Evolutionary conservation across 73 alveolate genomes (phyloP).

Genomic region (Stentor coeruleus): DNA sequence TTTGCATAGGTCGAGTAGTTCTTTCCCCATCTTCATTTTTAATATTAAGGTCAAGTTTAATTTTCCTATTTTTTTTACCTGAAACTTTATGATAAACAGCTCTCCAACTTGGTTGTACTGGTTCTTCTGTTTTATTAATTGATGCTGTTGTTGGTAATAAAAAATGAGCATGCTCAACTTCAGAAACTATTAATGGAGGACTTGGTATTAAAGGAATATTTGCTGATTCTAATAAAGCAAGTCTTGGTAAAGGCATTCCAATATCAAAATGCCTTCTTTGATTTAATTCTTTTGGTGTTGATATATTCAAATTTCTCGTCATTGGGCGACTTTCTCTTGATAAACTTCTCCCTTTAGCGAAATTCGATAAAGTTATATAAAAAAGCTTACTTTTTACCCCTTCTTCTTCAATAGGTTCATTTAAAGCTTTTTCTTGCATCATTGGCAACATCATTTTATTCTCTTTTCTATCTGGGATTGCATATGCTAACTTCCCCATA

Average conservation of each 20-base stretch:
- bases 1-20: background rate
- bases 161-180: constrained; percentile 19
- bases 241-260: background rate
- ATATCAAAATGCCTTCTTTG: background rate
- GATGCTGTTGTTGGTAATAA: background rate
- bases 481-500: background rate
- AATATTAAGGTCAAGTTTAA: background rate
- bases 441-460: background rate
- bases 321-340: background rate
- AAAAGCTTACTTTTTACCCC: background rate
- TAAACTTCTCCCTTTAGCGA: constrained; percentile 18
- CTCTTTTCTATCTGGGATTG: background rate
- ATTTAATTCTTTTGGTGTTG: background rate
- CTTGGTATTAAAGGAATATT: background rate
- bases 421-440: constrained; percentile 19
- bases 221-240: background rate
- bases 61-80: background rate
- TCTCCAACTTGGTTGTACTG: background rate
- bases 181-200: background rate
- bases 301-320: background rate
- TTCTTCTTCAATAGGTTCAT: background rate
- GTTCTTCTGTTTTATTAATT: background rate
- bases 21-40: background rate
- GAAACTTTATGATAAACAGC: background rate
- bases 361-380: background rate